Base-by-base conservation (phyloP, 2,329 filamentous ascomycete genomes). In the Colletotrichum endophyticum region DNA sequence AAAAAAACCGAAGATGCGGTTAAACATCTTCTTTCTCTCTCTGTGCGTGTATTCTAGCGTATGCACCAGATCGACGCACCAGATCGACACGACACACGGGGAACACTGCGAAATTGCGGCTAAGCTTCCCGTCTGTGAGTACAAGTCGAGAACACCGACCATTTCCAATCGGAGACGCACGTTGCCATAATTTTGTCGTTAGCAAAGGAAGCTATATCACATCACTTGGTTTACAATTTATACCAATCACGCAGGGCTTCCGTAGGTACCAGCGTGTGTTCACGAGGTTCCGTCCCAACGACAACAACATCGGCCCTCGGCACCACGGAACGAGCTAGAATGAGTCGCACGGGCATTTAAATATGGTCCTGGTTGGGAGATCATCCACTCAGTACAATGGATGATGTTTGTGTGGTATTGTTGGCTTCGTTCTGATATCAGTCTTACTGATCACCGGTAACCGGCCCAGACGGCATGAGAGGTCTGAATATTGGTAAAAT, bases 241-340 rank as follows among this genome's bases (percentile, higher is more conserved):
- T 49, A 13, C 6, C 11, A 49, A 0, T 22, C 1, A 49, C 6
- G n/a, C 6, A 49, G 6, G 44, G 3, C 0, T 22, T 49, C 44
- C 3, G 6, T 22, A 13, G 44, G 22, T 1, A 49, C 44, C n/a
- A 6, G 44, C 3, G n/a, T 13, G 16, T 44, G 4, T 6, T 44
- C 36, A 19, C 4, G 2, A 6, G 2, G 44, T 49, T 22, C 9
- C 9, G 3, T 3, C 3, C 39, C 39, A 49, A n/a, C 39, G 39
- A 49, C 19, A 7, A n/a, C 9, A 2, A n/a, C 5, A 6, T 3
- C 19, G 9, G 19, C 4, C 44, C 44, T 25, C 44, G 3, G n/a
- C n/a, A 13, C 12, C 11, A 53, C 44, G n/a, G n/a, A 22, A 8
- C 12, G 6, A 53, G n/a, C 44, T 4, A 22, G n/a, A 53, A 53